phyloP scores from a whole-genome alignment of 2,329 filamentous ascomycete genomes.

The Lizonia empirigonia region DNA sequence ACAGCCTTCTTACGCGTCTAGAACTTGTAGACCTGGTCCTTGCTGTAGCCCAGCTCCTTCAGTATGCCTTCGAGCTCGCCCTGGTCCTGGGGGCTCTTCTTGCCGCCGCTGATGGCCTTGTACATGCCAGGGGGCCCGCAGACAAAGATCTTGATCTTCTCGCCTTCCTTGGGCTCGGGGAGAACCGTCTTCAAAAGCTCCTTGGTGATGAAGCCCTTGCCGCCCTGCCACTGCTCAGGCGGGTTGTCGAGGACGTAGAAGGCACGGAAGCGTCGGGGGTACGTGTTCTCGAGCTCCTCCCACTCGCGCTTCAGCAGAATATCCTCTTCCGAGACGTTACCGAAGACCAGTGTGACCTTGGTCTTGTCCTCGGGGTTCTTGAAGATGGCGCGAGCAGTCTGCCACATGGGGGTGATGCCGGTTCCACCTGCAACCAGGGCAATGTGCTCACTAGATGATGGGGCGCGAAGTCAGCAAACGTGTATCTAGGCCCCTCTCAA shows the following conservation, averaged over 20 bases:
- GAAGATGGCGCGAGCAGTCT: slow-evolving; percentile 90
- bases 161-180: slow-evolving; percentile 81
- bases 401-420: slow-evolving; percentile 97
- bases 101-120: slow-evolving; percentile 86
- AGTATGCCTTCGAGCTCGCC: slow-evolving; percentile 83
- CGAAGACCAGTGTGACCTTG: slow-evolving; percentile 94
- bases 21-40: slow-evolving; percentile 92
- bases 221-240: slow-evolving; percentile 75
- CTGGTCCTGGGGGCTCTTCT: slow-evolving; percentile 93
- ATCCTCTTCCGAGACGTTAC: slow-evolving; percentile 87
- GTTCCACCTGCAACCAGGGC: slow-evolving; percentile 91
- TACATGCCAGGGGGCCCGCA: slow-evolving; percentile 93
- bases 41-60: slow-evolving; percentile 80
- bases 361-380: slow-evolving; percentile 96
- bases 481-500: too few species aligned
- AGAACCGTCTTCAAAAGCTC: slow-evolving; percentile 93
- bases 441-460: slow-evolving; percentile 73
- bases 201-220: slow-evolving; percentile 83
- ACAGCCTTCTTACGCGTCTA: slow-evolving; percentile 29
- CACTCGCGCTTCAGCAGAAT: slow-evolving; percentile 89
- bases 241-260: slow-evolving; percentile 93
- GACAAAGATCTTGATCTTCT: slow-evolving; percentile 95
- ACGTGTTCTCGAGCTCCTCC: slow-evolving; percentile 87
- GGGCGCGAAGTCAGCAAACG: slow-evolving; percentile 12
- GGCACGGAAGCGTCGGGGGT: slow-evolving; percentile 90